Evolutionary conservation across 768 basidiomycete species (phyloP).

Genomic region (Lanmaoa rubissima): DNA sequence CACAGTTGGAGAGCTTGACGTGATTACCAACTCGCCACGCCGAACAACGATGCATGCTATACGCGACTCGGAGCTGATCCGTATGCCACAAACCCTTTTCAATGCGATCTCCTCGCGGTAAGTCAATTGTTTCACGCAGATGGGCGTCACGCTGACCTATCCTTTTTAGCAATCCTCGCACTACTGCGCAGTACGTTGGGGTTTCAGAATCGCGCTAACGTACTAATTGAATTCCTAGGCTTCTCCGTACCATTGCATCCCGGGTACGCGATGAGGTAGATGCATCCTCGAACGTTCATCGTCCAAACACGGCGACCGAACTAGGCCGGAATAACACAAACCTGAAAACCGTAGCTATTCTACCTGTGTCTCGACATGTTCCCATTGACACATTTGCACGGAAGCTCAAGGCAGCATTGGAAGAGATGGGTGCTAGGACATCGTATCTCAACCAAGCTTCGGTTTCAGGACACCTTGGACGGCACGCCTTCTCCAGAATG

Average conservation of each 20-base stretch:
- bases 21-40: constrained; percentile 87
- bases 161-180: constrained; percentile 67
- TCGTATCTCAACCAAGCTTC: constrained; percentile 93
- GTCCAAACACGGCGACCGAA: constrained; percentile 53
- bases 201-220: not conserved
- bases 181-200: constrained; percentile 69
- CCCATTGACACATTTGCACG: constrained; percentile 89
- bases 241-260: constrained; percentile 87
- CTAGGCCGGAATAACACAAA: constrained; percentile 80
- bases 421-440: constrained; percentile 91
- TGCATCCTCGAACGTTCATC: constrained; percentile 49
- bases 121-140: constrained; percentile 12
- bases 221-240: constrained; percentile 37
- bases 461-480: constrained; percentile 86
- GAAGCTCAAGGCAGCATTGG: constrained; percentile 83
- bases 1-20: constrained; percentile 95
- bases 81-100: constrained; percentile 97
- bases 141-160: not conserved
- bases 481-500: constrained; percentile 94
- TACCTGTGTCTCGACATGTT: constrained; percentile 84
- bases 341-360: constrained; percentile 89
- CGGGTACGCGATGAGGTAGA: constrained; percentile 85
- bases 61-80: constrained; percentile 93
- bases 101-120: constrained; percentile 92
- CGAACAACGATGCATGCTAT: constrained; percentile 95